Evolutionary conservation across 1,139 yeast genomes (phyloP).

Genomic region (Candida buenavistaensis): DNA sequence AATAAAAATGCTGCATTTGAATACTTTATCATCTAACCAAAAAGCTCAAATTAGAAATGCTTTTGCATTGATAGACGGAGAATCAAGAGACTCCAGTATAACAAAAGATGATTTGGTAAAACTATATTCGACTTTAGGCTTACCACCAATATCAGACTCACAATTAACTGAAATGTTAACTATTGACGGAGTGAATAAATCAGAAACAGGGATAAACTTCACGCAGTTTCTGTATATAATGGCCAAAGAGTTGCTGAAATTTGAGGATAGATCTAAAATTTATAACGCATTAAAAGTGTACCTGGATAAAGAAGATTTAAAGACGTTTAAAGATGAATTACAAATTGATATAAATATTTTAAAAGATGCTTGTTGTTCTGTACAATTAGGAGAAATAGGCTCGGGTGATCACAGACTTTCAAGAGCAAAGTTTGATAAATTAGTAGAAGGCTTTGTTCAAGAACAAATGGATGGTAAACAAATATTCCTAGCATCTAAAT

Average conservation of each 20-base stretch:
- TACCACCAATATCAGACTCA: conserved; percentile 38
- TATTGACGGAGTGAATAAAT: conserved; percentile 19
- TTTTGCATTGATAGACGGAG: conserved; percentile 75
- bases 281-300: conserved; percentile 55
- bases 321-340: conserved; percentile 49
- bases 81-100: conserved; percentile 69
- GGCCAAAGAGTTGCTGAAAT: conserved; percentile 56
- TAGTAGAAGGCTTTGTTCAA: conserved; percentile 57
- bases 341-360: conserved; percentile 52
- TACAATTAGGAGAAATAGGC: conserved; percentile 43
- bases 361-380: conserved; percentile 49
- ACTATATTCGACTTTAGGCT: conserved; percentile 53
- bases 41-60: conserved; percentile 47
- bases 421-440: conserved; percentile 49
- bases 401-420: conserved; percentile 53
- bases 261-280: conserved; percentile 64
- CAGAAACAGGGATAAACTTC: conserved; percentile 54
- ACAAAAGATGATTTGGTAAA: conserved; percentile 58
- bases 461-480: conserved; percentile 59
- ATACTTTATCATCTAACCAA: conserved; percentile 41
- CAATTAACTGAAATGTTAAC: conserved; percentile 53
- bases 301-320: conserved; percentile 9
- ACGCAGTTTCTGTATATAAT: conserved; percentile 70
- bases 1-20: conserved; percentile 25
- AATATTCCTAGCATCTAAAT: conserved; percentile 55